phyloP scores from a whole-genome alignment of 208 protist genomes.

The Leishmania lainsoni region DNA sequence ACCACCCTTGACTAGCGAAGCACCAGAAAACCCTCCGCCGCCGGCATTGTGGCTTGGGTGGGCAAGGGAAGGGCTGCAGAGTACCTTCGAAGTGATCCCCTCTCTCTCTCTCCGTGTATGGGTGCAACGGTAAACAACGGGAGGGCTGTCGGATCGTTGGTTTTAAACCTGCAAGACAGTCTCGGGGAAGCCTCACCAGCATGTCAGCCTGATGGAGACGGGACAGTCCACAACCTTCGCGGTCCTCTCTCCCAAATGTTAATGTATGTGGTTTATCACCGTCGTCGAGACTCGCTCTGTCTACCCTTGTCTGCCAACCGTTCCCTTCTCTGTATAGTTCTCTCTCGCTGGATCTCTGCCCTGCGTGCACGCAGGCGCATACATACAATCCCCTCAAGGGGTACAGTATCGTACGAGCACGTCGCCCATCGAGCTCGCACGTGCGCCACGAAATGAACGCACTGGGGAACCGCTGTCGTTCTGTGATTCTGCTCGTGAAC shows the following conservation, averaged over 20 bases:
- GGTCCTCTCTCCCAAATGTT: neutral
- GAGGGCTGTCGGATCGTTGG: neutral
- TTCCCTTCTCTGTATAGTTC: neutral
- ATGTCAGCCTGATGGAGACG: neutral
- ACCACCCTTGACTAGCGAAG: neutral
- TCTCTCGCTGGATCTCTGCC: neutral
- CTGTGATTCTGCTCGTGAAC: constrained; percentile 36
- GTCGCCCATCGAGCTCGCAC: neutral
- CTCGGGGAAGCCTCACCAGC: neutral
- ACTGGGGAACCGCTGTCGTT: constrained; percentile 35
- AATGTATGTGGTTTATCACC: neutral
- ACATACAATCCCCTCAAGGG: neutral
- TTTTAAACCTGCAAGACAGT: neutral
- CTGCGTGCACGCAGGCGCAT: neutral
- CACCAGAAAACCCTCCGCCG: neutral
- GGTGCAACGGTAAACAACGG: neutral
- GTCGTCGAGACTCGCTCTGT: neutral
- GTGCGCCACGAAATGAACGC: constrained; percentile 41
- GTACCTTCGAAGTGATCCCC: neutral
- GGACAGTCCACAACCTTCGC: neutral
- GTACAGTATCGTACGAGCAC: neutral
- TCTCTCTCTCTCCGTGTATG: neutral
- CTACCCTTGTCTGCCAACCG: neutral
- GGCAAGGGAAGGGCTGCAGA: neutral
- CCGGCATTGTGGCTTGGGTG: neutral